Evolutionary conservation across 2,329 filamentous ascomycete species (phyloP), one percentile per base, ranked within the genome.

Genomic region (Colletotrichum magnum): DNA sequence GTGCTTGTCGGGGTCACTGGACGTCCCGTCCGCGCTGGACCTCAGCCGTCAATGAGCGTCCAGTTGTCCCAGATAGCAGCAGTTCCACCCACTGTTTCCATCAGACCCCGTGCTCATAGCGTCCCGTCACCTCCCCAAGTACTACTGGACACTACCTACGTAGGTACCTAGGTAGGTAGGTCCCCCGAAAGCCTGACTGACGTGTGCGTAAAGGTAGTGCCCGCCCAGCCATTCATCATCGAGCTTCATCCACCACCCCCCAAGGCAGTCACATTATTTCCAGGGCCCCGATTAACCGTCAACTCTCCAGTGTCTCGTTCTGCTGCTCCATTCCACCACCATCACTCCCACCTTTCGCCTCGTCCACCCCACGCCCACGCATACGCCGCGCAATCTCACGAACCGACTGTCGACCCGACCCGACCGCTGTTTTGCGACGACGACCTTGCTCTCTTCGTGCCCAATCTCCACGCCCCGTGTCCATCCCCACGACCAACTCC

Each of bases 181-280:
- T 21, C 48, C 48, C 36, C 58, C 47, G n/a, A 62, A 50, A 16
- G 63, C 68, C 59, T 71, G 68, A 71, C 68, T 71, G 68, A 71
- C 68, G 64, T 71, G 58, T 58, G 68, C 68, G 32, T 36, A 36
- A 53, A 45, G 43, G 58, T 36, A 36, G 32, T 58, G 43, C 36
- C 51, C 56, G 51, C 43, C 67, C 62, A 58, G 64, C 68, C 68
- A 70, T 60, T 68, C 63, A 68, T 58, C 57, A 62, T 53, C 52
- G 21, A 67, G 57, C 62, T 59, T 66, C 69, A 63, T 48, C 39
- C 28, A 51, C 65, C 57, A 62, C 32, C 32, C 7, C 28, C 63
- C 63, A 68, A 72, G 69, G 65, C 69, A 72, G 71, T 69, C 60
- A 60, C 67, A 71, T 70, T 71, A 54, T 57, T 54, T 62, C 59